phyloP scores from a whole-genome alignment of 768 basidiomycete genomes.

The Collybia sordida region DNA sequence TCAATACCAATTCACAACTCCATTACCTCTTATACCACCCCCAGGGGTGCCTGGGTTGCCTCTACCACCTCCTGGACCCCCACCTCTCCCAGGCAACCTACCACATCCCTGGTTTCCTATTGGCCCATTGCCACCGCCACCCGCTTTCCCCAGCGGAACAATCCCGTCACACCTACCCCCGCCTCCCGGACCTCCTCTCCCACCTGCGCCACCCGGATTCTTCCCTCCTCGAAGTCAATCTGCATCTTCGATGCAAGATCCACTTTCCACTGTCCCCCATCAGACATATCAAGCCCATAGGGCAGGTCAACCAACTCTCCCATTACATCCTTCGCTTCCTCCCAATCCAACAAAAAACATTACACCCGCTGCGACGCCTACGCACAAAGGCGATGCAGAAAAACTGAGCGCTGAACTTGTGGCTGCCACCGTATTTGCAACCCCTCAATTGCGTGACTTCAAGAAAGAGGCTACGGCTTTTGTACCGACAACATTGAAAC shows the following conservation, averaged over 20 bases:
- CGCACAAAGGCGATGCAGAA: slow-evolving; percentile 31
- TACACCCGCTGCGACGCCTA: slow-evolving; percentile 20
- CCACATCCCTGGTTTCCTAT: slow-evolving; percentile 4
- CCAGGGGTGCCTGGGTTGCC: background rate
- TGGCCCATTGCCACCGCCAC: slow-evolving; percentile 9
- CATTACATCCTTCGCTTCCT: slow-evolving; percentile 43
- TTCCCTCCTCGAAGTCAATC: slow-evolving; percentile 56
- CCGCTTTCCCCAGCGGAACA: background rate
- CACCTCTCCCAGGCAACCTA: too few relatives aligned
- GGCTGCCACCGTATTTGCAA: slow-evolving; percentile 78
- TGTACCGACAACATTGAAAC: slow-evolving; percentile 78
- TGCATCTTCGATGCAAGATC: slow-evolving; percentile 64
- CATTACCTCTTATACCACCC: background rate
- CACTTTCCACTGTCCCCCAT: slow-evolving; percentile 72
- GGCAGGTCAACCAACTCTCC: slow-evolving; percentile 33
- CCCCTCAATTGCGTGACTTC: slow-evolving; percentile 85
- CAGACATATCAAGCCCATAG: slow-evolving; percentile 78
- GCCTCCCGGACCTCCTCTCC: slow-evolving; percentile 28
- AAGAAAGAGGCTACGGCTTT: slow-evolving; percentile 96
- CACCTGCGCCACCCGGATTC: slow-evolving; percentile 64
- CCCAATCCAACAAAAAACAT: slow-evolving; percentile 31
- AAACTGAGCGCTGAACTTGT: slow-evolving; percentile 33
- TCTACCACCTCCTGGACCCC: too few relatives aligned
- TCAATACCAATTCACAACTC: slow-evolving; percentile 4
- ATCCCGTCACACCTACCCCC: slow-evolving; percentile 23